A percentile compares a stretch with the other conserved stretches of the same genome.
Evolutionary conservation across 805 yeast species (phyloP).

Genomic region (Nakazawaea sp.): DNA sequence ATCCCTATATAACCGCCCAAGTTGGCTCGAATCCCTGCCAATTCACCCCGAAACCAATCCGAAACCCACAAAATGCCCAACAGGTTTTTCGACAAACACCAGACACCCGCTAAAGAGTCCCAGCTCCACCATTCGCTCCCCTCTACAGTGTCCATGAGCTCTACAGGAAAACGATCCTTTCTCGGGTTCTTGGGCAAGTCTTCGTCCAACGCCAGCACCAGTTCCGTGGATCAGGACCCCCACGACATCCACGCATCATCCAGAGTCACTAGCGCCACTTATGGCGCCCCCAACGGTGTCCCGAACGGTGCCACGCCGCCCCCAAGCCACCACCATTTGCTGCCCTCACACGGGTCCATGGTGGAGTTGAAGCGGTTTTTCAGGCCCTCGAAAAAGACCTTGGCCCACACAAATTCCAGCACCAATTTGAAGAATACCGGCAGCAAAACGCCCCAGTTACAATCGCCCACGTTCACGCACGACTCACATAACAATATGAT

Average conservation of each 20-base stretch:
- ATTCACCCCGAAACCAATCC: too few species aligned
- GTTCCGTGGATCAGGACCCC: slow-evolving; percentile 2
- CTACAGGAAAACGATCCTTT: slow-evolving; percentile 6
- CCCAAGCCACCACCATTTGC: not conserved
- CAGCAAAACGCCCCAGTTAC: slow-evolving; percentile 24
- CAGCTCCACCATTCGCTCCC: not conserved
- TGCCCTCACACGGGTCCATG: slow-evolving; percentile 41
- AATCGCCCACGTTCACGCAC: slow-evolving; percentile 30
- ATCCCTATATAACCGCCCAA: too few species aligned
- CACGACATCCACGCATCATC: not conserved
- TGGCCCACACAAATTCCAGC: slow-evolving; percentile 5
- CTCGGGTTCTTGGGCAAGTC: slow-evolving; percentile 9
- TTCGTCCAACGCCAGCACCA: slow-evolving; percentile 4
- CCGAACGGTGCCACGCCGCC: not conserved
- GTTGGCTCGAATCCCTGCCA: too few species aligned
- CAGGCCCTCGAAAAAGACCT: slow-evolving; percentile 39
- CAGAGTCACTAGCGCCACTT: not conserved
- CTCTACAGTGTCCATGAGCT: slow-evolving; percentile 1
- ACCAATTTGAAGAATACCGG: slow-evolving; percentile 19
- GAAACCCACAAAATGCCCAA: slow-evolving; percentile 5
- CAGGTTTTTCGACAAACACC: slow-evolving; percentile 4
- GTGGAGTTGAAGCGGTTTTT: slow-evolving; percentile 68
- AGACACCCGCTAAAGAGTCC: not conserved
- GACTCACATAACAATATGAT: slow-evolving; percentile 33
- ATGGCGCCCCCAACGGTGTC: not conserved